These are phyloP conservation scores for Neonectria magnoliae DNA, from an alignment of 2,329 filamentous ascomycete genomes.

Conservation along the genomic window DNA sequence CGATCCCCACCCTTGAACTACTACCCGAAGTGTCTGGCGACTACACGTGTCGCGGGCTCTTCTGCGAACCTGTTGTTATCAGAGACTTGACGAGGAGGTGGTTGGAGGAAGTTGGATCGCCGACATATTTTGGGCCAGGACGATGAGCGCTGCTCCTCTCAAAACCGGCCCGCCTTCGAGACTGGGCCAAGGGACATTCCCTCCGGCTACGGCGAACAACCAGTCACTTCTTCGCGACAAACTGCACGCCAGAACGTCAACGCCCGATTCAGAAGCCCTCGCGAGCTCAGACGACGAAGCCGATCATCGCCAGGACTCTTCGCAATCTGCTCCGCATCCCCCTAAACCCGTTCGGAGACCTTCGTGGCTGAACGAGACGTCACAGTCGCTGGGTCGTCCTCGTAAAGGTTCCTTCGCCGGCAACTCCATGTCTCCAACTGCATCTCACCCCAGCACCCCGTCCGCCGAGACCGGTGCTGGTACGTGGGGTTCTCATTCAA, in stretches of 20 bases:
- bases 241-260: constrained; percentile 81
- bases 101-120: constrained; percentile 25
- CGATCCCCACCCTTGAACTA: constrained; percentile 1
- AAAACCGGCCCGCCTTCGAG: constrained; percentile 64
- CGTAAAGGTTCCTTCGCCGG: constrained; percentile 82
- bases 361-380: constrained; percentile 89
- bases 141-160: constrained; percentile 62
- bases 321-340: constrained; percentile 58
- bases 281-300: constrained; percentile 94
- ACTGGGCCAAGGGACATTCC: constrained; percentile 58
- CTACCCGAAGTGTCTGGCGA: constrained; percentile 10
- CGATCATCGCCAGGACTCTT: constrained; percentile 69
- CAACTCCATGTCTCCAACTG: constrained; percentile 79
- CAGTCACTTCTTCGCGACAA: constrained; percentile 79
- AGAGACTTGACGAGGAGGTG: constrained; percentile 1
- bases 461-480: constrained; percentile 68
- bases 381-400: constrained; percentile 68
- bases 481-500: constrained; percentile 65
- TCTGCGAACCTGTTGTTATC: not conserved
- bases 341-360: constrained; percentile 75
- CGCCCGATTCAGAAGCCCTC: constrained; percentile 92
- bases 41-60: not conserved
- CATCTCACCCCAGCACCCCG: constrained; percentile 84
- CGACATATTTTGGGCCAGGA: constrained; percentile 33
- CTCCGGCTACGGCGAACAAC: constrained; percentile 62